These are phyloP conservation scores for Penicillium sp. DNA, from an alignment of 2,329 filamentous ascomycete genomes.

Conservation along the genomic window DNA sequence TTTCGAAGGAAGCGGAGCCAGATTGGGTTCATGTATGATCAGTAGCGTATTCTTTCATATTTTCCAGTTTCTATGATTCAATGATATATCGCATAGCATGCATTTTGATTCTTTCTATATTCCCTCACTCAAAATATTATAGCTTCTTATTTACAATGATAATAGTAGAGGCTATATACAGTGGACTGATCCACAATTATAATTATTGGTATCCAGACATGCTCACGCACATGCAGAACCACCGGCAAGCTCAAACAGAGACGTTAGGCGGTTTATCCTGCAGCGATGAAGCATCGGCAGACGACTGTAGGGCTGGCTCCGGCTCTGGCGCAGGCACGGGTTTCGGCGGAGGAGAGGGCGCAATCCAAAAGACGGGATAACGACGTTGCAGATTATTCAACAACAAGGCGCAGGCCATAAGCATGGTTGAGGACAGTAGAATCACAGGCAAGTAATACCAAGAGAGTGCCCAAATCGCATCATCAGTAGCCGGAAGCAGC, in stretches of 20 bases:
- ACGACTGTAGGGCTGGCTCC: not conserved
- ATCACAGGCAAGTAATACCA: conserved; percentile 35
- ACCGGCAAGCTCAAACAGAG: not conserved
- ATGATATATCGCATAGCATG: not conserved
- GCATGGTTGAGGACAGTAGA: conserved; percentile 30
- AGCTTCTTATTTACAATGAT: not conserved
- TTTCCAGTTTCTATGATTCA: not conserved
- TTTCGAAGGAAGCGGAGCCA: not conserved
- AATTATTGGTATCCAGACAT: not conserved
- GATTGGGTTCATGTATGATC: not conserved
- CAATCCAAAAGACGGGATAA: conserved; percentile 35
- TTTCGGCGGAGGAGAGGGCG: conserved; percentile 18
- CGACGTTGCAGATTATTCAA: conserved; percentile 34
- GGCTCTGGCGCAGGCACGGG: conserved; percentile 6
- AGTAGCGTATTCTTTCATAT: not conserved
- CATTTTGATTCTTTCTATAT: not conserved
- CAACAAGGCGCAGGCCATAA: conserved; percentile 29
- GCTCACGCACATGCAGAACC: not conserved
- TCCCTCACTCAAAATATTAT: not conserved
- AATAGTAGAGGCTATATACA: not conserved
- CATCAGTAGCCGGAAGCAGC: conserved; percentile 30
- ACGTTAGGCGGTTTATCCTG: conserved; percentile 3
- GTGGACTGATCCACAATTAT: not conserved
- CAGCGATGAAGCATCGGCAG: not conserved
- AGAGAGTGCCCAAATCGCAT: conserved; percentile 29